These are phyloP conservation scores for Nakazawaea pomicola DNA, from an alignment of 805 yeast genomes.

Conservation along the genomic window DNA sequence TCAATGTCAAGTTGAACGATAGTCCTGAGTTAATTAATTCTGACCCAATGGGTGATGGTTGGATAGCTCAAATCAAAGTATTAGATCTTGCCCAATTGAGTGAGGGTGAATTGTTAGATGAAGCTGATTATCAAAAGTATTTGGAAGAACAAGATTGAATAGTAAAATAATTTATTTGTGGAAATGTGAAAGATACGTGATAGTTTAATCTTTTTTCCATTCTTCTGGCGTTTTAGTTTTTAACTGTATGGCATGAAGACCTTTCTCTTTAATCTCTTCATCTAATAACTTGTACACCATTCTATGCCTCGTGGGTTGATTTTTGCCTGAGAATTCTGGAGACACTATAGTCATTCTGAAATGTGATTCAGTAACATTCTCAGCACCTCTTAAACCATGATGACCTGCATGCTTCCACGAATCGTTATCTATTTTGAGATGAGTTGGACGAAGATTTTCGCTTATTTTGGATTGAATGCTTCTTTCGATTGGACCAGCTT, in stretches of 20 bases:
- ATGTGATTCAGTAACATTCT: conserved; percentile 75
- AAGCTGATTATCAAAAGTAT: conserved; percentile 50
- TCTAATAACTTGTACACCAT: conserved; percentile 61
- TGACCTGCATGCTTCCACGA: conserved; percentile 88
- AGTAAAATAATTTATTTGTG: too few species aligned
- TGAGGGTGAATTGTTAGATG: conserved; percentile 44
- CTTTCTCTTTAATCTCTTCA: conserved; percentile 65
- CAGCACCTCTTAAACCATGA: conserved; percentile 70
- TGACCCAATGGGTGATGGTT: conserved; percentile 92
- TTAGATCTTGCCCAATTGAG: conserved; percentile 32
- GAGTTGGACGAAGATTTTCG: conserved; percentile 36
- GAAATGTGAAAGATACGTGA: too few species aligned
- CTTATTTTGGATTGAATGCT: conserved; percentile 40
- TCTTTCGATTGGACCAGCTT: conserved; percentile 44
- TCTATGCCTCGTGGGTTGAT: conserved; percentile 74
- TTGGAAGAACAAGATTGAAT: conserved; percentile 48
- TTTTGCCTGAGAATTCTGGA: conserved; percentile 57
- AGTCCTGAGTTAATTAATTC: conserved; percentile 75
- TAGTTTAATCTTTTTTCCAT: conserved; percentile 21
- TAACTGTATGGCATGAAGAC: conserved; percentile 86
- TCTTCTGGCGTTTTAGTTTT: conserved; percentile 73
- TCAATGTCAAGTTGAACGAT: conserved; percentile 60
- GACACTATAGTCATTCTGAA: conserved; percentile 73
- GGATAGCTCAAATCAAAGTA: conserved; percentile 79
- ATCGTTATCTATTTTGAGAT: conserved; percentile 63